These are phyloP conservation scores for Russula sp. DNA, from an alignment of 768 basidiomycete species.

Conservation along the genomic window DNA sequence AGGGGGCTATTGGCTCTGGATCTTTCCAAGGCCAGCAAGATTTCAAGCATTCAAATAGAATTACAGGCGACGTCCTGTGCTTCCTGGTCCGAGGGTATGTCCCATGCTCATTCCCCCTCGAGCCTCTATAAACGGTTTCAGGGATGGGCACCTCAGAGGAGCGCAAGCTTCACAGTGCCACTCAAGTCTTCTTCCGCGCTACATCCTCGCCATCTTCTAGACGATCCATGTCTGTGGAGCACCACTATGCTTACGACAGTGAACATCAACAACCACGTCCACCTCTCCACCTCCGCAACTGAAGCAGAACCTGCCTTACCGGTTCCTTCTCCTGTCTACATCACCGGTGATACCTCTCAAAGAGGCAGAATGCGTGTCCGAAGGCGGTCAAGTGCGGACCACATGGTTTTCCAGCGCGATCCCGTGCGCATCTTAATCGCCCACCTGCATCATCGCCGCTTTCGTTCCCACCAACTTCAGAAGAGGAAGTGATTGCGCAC, in stretches of 20 bases:
- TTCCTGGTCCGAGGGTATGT: conserved; percentile 83
- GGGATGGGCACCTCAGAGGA: conserved; percentile 77
- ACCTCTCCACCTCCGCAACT: conserved; percentile 5
- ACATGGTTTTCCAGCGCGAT: conserved; percentile 35
- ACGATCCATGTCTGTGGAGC: conserved; percentile 51
- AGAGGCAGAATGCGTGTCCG: conserved; percentile 33
- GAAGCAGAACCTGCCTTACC: conserved; percentile 2
- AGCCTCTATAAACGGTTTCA: conserved; percentile 46
- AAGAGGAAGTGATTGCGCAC: conserved; percentile 7
- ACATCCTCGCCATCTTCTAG: conserved; percentile 41
- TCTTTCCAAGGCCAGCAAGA: conserved; percentile 73
- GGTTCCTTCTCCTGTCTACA: neutral
- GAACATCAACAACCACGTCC: conserved; percentile 40
- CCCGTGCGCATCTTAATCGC: conserved; percentile 34
- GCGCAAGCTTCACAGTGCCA: conserved; percentile 67
- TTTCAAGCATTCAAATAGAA: conserved; percentile 81
- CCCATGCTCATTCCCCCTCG: conserved; percentile 13
- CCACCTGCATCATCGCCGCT: conserved; percentile 37
- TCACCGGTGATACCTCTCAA: conserved; percentile 16
- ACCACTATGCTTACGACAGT: conserved; percentile 41
- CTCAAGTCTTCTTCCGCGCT: conserved; percentile 71
- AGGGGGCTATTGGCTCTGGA: conserved; percentile 63
- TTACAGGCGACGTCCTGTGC: conserved; percentile 68
- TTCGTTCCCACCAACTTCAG: conserved; percentile 29
- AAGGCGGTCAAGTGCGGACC: conserved; percentile 37